Evolutionary conservation across 2,329 filamentous ascomycete species (phyloP), one percentile per base, ranked within the genome.

Genomic region (Sporothrix schenckii): DNA sequence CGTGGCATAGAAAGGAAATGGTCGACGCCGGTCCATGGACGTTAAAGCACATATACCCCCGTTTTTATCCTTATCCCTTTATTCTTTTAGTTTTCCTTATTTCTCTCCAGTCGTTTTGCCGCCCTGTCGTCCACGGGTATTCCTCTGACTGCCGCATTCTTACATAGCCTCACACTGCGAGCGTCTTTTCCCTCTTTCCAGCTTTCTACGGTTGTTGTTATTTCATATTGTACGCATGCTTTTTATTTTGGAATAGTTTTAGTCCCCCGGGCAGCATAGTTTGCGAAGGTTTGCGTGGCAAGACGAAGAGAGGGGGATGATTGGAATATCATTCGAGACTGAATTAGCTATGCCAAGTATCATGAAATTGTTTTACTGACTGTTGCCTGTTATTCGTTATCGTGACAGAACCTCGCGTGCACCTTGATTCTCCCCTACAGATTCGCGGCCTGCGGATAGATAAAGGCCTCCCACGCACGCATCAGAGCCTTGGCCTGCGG

Each of bases 381-480:
- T 54, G 21, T 16, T 54, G 24, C 21, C 52, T 14, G 24, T 24
- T 14, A n/a, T 34, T 39, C 30, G 56, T 53, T 16, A 16, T 44
- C 21, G 34, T 56, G 34, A 34, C 6, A 6, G 34, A 34, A 34
- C 34, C 34, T 34, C 6, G 34, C 5, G 4, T 34, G 4, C 34
- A 24, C 7, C 21, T 13, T 58, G 34, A 16, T 19, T 24, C 39
- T 16, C 39, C 21, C 9, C 53, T 70, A 72, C 54, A 71, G 34
- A 50, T 72, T 72, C 4, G 69, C 58, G 30, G 44, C 70, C 53
- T 75, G 77, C 54, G 73, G 73, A 72, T 84, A 84, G 6, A 84
- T 74, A 30, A 78, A 80, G 27, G 77, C 76, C 74, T 83, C 80
- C 65, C 80, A 82, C 44, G 75, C 73, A 16, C 72, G 74, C 56